These are phyloP conservation scores for Trebouxia sp. DNA, from an alignment of 139 green algal genomes.

Conservation along the genomic window DNA sequence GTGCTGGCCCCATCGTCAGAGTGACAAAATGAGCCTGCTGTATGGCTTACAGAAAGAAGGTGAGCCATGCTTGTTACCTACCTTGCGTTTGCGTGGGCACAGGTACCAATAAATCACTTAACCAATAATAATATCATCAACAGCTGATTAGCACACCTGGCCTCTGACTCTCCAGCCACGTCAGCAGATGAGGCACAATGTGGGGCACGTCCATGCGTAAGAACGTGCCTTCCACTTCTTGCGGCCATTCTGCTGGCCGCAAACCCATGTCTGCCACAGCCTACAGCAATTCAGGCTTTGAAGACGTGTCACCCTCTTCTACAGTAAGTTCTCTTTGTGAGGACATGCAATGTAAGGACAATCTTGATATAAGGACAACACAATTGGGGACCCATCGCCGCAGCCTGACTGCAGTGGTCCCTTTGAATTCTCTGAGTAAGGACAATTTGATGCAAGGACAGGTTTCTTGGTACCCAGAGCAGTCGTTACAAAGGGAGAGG, in stretches of 20 bases:
- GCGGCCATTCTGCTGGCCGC: background rate
- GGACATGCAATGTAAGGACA: background rate
- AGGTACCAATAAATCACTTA: background rate
- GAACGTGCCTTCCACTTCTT: background rate
- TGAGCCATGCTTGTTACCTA: too few relatives aligned
- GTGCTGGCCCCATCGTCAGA: too few relatives aligned
- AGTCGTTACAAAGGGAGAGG: too few relatives aligned
- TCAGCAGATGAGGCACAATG: constrained; percentile 11
- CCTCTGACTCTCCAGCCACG: background rate
- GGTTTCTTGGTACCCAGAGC: too few relatives aligned
- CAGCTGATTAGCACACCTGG: background rate
- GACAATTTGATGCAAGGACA: too few relatives aligned
- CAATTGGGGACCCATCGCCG: background rate
- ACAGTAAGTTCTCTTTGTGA: background rate
- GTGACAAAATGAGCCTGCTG: too few relatives aligned
- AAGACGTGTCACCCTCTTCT: background rate
- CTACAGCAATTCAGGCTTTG: background rate
- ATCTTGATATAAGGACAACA: background rate
- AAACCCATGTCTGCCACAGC: background rate
- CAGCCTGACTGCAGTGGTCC: too few relatives aligned
- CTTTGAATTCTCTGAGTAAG: too few relatives aligned
- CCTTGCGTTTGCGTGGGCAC: background rate
- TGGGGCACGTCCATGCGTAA: background rate
- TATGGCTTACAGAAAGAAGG: too few relatives aligned
- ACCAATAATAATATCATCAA: background rate